Conservation (phyloP, 768 basidiomycete genomes). For the Russula dissimulans region DNA sequence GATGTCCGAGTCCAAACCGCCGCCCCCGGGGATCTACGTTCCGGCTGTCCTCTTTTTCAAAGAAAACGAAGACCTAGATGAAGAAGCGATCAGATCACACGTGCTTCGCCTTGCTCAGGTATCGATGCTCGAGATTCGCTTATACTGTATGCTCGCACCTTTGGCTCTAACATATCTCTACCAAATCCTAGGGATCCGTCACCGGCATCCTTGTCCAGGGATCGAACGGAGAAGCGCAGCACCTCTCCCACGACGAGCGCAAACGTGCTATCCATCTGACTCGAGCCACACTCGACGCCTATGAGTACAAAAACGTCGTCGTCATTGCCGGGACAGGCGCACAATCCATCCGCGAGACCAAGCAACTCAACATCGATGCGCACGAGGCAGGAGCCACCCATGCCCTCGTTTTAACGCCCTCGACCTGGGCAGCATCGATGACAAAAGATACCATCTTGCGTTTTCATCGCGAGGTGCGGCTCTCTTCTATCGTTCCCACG, state of each 20-base stretch:
- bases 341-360: slow-evolving; percentile 69
- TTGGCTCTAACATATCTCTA: slow-evolving; percentile 8
- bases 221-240: slow-evolving; percentile 69
- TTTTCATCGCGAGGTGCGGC: slow-evolving; percentile 53
- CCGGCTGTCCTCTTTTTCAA: slow-evolving; percentile 72
- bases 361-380: slow-evolving; percentile 60
- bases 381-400: slow-evolving; percentile 77
- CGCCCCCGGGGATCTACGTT: slow-evolving; percentile 64
- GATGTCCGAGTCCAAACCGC: slow-evolving; percentile 27
- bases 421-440: slow-evolving; percentile 62
- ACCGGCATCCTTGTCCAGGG: slow-evolving; percentile 68
- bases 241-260: slow-evolving; percentile 65
- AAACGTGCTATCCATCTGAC: slow-evolving; percentile 53
- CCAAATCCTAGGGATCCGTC: slow-evolving; percentile 47
- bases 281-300: slow-evolving; percentile 60
- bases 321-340: slow-evolving; percentile 82
- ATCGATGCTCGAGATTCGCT: slow-evolving; percentile 12
- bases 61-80: slow-evolving; percentile 60
- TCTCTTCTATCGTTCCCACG: background rate
- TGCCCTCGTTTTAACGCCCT: slow-evolving; percentile 66
- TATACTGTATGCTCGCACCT: background rate
- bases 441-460: slow-evolving; percentile 49
- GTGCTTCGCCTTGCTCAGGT: slow-evolving; percentile 67
- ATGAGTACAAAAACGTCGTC: slow-evolving; percentile 55
- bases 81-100: slow-evolving; percentile 56